Percentiles rank a stretch among this genome's conserved stretches.
Evolutionary conservation across 176 grass and related monocot species (phyloP).

Genomic region (Zizania latifolia): DNA sequence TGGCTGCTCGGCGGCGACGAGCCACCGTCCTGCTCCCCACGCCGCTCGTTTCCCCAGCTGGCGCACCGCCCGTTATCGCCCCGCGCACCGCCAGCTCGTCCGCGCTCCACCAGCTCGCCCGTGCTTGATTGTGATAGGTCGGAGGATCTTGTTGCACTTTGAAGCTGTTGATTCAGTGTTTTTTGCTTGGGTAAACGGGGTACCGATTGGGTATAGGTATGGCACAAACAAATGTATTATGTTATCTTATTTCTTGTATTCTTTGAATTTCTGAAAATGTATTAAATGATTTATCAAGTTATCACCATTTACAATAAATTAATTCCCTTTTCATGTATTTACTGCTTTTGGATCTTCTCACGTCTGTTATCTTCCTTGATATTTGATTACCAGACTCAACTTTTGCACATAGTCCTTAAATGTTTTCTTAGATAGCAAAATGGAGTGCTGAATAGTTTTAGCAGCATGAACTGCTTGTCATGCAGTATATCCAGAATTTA

Average conservation of each 20-base stretch:
- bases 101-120: too few species aligned
- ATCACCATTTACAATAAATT: neutral
- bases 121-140: slow-evolving; percentile 59
- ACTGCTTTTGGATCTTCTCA: neutral
- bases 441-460: neutral
- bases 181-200: slow-evolving; percentile 91
- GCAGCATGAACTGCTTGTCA: neutral
- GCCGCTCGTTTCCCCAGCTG: too few species aligned
- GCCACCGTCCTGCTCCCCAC: too few species aligned
- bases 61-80: too few species aligned
- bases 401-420: neutral
- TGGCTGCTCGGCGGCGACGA: too few species aligned
- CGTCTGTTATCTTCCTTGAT: neutral
- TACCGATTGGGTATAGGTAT: slow-evolving; percentile 86
- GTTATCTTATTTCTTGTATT: neutral
- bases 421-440: neutral
- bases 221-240: neutral
- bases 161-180: slow-evolving; percentile 93
- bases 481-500: neutral
- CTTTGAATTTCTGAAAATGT: neutral
- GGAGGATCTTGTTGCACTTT: slow-evolving; percentile 89
- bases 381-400: neutral
- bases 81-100: too few species aligned
- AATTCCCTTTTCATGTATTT: slow-evolving; percentile 9
- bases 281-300: neutral